Conservation (phyloP, 768 basidiomycete genomes). For the Lactarius hatsudake region DNA sequence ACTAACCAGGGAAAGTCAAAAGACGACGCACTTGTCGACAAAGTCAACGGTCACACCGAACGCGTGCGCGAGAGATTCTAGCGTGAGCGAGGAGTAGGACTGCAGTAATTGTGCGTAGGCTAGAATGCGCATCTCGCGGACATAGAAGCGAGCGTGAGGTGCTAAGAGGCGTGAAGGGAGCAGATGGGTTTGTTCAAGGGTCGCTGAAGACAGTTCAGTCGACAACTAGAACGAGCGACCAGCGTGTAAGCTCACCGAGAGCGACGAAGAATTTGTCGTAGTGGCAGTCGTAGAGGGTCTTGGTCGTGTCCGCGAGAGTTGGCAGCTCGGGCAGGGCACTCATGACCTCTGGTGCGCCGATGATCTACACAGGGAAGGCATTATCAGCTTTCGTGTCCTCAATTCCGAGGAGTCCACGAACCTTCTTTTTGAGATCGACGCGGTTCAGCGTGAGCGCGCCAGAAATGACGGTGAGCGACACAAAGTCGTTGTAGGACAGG, state of each 20-base stretch:
- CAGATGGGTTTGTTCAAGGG: slow-evolving; percentile 84
- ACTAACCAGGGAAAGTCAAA: neutral
- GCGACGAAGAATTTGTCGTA: slow-evolving; percentile 94
- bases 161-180: slow-evolving; percentile 83
- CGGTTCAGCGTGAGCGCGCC: slow-evolving; percentile 72
- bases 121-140: slow-evolving; percentile 94
- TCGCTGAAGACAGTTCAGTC: slow-evolving; percentile 47
- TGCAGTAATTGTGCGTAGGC: slow-evolving; percentile 93
- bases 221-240: slow-evolving; percentile 8
- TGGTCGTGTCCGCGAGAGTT: slow-evolving; percentile 75
- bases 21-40: slow-evolving; percentile 68
- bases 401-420: slow-evolving; percentile 30
- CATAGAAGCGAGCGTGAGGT: slow-evolving; percentile 84
- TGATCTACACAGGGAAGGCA: slow-evolving; percentile 50
- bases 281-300: slow-evolving; percentile 87
- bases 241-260: slow-evolving; percentile 52
- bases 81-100: slow-evolving; percentile 82
- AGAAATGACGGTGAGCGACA: slow-evolving; percentile 79
- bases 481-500: slow-evolving; percentile 85
- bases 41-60: slow-evolving; percentile 90
- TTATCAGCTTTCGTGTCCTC: neutral
- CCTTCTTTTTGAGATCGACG: slow-evolving; percentile 91
- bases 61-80: slow-evolving; percentile 79
- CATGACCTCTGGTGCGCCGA: slow-evolving; percentile 83
- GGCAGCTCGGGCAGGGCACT: slow-evolving; percentile 82